phyloP scores from a whole-genome alignment of 2,329 filamentous ascomycete genomes.

The Epichloe coenophiala region DNA sequence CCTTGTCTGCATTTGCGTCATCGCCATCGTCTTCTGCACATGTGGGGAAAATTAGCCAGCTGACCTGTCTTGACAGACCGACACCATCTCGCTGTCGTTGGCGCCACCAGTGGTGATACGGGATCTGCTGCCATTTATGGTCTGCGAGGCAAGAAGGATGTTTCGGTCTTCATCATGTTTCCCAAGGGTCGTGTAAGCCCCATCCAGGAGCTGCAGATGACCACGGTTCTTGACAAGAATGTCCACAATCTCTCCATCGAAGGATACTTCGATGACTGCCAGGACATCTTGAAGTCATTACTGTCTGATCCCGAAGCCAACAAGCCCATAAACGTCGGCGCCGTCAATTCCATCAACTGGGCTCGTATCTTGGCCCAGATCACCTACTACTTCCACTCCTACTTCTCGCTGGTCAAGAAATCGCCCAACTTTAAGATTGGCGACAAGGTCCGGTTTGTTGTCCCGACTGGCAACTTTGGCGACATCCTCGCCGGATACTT shows the following conservation, averaged over 20 bases:
- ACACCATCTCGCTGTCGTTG: conserved; percentile 75
- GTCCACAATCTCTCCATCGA: conserved; percentile 85
- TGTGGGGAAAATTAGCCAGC: not conserved
- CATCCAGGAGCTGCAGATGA: conserved; percentile 96
- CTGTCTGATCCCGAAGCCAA: conserved; percentile 82
- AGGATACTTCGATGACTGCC: conserved; percentile 92
- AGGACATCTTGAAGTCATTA: conserved; percentile 89
- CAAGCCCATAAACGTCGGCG: conserved; percentile 67
- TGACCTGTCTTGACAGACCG: conserved; percentile 33
- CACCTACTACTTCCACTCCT: conserved; percentile 91
- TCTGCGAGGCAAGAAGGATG: conserved; percentile 87
- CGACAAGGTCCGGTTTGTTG: conserved; percentile 68
- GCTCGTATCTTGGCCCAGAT: conserved; percentile 92
- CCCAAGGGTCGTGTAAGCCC: conserved; percentile 83
- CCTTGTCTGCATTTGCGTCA: not conserved
- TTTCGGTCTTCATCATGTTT: conserved; percentile 88
- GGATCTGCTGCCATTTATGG: conserved; percentile 95
- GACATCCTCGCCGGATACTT: conserved; percentile 92
- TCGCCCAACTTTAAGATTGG: conserved; percentile 47
- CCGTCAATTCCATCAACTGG: conserved; percentile 96
- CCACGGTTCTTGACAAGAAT: conserved; percentile 77
- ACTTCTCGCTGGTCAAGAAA: conserved; percentile 62
- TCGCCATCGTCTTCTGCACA: not conserved
- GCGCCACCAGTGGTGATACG: conserved; percentile 77
- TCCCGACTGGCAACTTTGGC: conserved; percentile 93